phyloP scores from a whole-genome alignment of 257 asterid genomes.

The Solanum chmielewskii region DNA sequence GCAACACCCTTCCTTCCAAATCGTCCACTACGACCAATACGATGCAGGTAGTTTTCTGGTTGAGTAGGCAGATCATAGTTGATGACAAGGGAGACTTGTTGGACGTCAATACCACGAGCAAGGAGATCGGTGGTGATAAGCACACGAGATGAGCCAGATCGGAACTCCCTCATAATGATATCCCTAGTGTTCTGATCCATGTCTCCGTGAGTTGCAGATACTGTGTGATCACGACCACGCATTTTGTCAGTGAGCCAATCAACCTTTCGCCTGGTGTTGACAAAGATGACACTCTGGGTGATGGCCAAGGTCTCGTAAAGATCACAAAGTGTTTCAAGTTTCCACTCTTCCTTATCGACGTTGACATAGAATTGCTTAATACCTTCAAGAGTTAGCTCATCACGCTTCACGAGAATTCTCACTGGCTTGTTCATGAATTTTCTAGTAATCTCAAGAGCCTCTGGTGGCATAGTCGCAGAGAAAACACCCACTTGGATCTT shows the following conservation, averaged over 20 bases:
- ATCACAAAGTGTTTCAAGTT: not conserved
- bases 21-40: conserved; percentile 2
- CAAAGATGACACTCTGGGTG: conserved; percentile 56
- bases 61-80: not conserved
- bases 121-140: not conserved
- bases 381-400: conserved; percentile 34
- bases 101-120: conserved; percentile 47
- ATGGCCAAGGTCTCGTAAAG: conserved; percentile 21
- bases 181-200: conserved; percentile 62
- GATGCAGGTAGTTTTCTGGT: conserved; percentile 1
- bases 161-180: conserved; percentile 4
- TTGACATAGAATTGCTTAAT: not conserved
- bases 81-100: conserved; percentile 6
- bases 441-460: conserved; percentile 34
- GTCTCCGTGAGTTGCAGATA: conserved; percentile 33
- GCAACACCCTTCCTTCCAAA: conserved; percentile 4
- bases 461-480: conserved; percentile 25
- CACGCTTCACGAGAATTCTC: conserved; percentile 51
- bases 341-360: not conserved
- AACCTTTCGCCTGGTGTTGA: conserved; percentile 56
- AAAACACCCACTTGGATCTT: conserved; percentile 63
- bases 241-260: conserved; percentile 19
- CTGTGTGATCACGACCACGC: not conserved
- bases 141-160: conserved; percentile 2
- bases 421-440: conserved; percentile 59